These are phyloP conservation scores for Fraxinus ornus DNA, from an alignment of 305 asterid genomes.

Conservation along the genomic window DNA sequence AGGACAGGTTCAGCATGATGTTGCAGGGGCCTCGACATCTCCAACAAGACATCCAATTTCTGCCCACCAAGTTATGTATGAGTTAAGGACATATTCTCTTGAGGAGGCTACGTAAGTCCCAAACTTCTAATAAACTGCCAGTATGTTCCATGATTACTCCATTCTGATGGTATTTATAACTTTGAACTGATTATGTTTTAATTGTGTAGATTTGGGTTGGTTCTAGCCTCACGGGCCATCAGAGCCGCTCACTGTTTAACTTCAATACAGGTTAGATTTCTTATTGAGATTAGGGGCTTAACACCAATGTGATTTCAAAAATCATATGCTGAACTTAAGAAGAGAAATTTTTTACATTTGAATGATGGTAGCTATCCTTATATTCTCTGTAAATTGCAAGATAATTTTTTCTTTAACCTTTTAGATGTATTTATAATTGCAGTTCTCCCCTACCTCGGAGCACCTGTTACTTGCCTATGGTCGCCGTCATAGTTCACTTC, in stretches of 20 bases:
- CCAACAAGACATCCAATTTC: slow-evolving; percentile 96
- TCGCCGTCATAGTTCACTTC: slow-evolving; percentile 93
- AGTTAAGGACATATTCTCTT: slow-evolving; percentile 87
- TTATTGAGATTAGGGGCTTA: slow-evolving; percentile 1
- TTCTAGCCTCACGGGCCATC: slow-evolving; percentile 80
- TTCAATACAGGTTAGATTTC: slow-evolving; percentile 79
- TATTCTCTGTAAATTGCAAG: background rate
- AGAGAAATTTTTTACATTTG: background rate
- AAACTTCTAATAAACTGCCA: slow-evolving; percentile 5
- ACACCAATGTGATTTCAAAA: slow-evolving; percentile 3
- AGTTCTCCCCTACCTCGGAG: slow-evolving; percentile 98
- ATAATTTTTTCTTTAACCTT: background rate
- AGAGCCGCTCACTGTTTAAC: slow-evolving; percentile 99
- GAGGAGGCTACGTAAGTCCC: slow-evolving; percentile 91
- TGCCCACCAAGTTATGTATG: slow-evolving; percentile 85
- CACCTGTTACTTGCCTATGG: slow-evolving; percentile 95
- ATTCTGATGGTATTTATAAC: slow-evolving; percentile 3
- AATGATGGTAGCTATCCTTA: background rate
- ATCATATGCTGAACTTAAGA: background rate
- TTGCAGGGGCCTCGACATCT: slow-evolving; percentile 74
- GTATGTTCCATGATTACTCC: slow-evolving; percentile 9
- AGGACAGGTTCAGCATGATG: slow-evolving; percentile 64
- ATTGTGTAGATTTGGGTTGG: slow-evolving; percentile 71
- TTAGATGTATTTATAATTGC: slow-evolving; percentile 34
- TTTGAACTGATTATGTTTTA: slow-evolving; percentile 22